phyloP scores from a whole-genome alignment of 169 alveolate genomes.

The Cryptosporidium bovis region DNA sequence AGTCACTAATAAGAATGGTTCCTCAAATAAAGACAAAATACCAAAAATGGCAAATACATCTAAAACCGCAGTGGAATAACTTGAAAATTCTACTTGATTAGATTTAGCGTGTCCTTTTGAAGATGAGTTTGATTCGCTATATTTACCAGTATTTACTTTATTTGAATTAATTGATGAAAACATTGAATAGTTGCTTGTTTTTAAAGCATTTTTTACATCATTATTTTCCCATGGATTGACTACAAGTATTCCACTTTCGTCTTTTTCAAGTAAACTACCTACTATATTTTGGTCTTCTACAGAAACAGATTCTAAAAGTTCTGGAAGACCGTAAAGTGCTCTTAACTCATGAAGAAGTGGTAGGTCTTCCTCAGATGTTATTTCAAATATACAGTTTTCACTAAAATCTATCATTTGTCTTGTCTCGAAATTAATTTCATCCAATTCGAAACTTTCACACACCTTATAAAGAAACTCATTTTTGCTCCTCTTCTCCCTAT shows the following conservation, averaged over 20 bases:
- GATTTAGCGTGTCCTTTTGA: neutral
- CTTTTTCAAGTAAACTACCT: conserved; percentile 45
- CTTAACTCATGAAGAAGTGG: conserved; percentile 45
- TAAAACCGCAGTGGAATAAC: conserved; percentile 31
- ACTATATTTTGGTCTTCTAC: conserved; percentile 14
- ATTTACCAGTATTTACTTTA: neutral
- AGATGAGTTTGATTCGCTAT: neutral
- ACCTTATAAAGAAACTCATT: neutral
- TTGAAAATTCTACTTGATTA: conserved; percentile 28
- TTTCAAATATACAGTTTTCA: conserved; percentile 50
- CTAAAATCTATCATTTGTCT: conserved; percentile 28
- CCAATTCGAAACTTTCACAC: neutral
- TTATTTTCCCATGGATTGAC: conserved; percentile 57
- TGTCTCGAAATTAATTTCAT: neutral
- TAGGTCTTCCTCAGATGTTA: conserved; percentile 24
- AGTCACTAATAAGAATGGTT: conserved; percentile 27
- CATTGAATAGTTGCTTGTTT: neutral
- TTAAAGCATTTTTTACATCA: neutral
- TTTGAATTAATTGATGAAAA: neutral
- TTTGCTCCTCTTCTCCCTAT: neutral
- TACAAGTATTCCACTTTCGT: conserved; percentile 46
- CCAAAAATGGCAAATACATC: conserved; percentile 56
- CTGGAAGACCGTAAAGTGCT: conserved; percentile 61
- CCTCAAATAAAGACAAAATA: conserved; percentile 40
- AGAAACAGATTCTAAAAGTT: conserved; percentile 32